Evolutionary conservation across 1,139 yeast species (phyloP), one percentile per base, ranked within the genome.

Genomic region (Geotrichum australiense): DNA sequence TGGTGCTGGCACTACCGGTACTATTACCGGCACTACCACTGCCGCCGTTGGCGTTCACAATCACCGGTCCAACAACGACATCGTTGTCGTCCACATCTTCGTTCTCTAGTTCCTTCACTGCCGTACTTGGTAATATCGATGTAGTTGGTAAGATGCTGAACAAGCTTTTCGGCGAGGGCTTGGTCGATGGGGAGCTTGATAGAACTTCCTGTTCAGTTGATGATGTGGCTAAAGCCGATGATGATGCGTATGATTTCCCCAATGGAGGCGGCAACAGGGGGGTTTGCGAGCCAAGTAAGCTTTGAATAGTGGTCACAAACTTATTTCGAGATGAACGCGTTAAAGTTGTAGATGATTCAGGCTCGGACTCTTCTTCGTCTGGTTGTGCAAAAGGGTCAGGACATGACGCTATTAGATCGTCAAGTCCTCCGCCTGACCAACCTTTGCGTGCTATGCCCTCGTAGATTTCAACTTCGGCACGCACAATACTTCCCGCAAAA

Each of bases 361-460:
- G 16, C 11, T 50, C 52, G 8, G n/a, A n/a, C n/a, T 53, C 53
- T 10, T 50, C 53, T 10, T 51, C 56, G 3, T 48, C 56, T 10
- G 47, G 49, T 15, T 53, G 53, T 18, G 57, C 63, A 47, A 68
- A 68, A 23, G 72, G 72, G 44, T 66, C 71, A 1, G 63, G 62
- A 63, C 75, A 62, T 16, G 57, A 54, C 4, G 61, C 54, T 21
- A 76, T 63, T 41, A 85, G 63, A 22, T 74, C 79, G 55, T 85
- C 94, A 30, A 84, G 62, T 0, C 94, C 94, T 16, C 91, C 91
- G 7, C 94, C 94, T 8, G 82, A 71, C 86, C 89, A 80, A 6
- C 94, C 93, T 57, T 85, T 85, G 45, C 78, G 70, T 0, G 94
- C 94, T 26, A 86, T 76, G 16, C 83, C 80, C 55, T 83, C 94